Conservation (phyloP, 495 filamentous ascomycete genomes). For the Lindgomyces ingoldianus region DNA sequence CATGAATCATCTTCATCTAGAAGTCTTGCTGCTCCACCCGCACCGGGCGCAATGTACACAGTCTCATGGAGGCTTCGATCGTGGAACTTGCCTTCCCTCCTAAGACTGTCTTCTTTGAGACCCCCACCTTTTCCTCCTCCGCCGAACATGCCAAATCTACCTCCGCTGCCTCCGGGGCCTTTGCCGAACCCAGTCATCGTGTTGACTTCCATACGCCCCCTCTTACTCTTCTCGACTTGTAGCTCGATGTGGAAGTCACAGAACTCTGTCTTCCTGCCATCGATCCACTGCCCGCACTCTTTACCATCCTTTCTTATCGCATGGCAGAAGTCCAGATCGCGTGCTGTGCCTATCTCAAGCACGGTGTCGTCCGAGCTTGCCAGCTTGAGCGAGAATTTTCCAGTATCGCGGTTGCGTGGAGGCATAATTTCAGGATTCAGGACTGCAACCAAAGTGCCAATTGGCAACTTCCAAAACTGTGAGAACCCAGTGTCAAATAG, state of each 20-base stretch:
- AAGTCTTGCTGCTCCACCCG: conserved; percentile 59
- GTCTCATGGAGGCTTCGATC: conserved; percentile 51
- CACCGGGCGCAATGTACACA: conserved; percentile 39
- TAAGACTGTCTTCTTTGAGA: conserved; percentile 39
- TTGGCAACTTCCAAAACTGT: conserved; percentile 83
- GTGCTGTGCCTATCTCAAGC: conserved; percentile 80
- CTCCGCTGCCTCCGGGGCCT: conserved; percentile 21
- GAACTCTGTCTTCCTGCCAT: conserved; percentile 81
- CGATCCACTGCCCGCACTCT: conserved; percentile 80
- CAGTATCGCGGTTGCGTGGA: conserved; percentile 74
- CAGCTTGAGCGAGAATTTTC: conserved; percentile 79
- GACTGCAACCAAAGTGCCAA: conserved; percentile 85
- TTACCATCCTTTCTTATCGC: conserved; percentile 79
- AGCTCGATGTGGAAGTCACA: conserved; percentile 91
- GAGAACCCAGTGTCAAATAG: conserved; percentile 90
- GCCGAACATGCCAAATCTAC: conserved; percentile 41
- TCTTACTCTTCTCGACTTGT: conserved; percentile 68
- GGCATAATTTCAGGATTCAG: conserved; percentile 93
- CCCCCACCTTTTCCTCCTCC: conserved; percentile 31
- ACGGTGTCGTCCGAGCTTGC: conserved; percentile 82
- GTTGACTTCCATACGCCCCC: conserved; percentile 79
- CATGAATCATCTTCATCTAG: conserved; percentile 68
- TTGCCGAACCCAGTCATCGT: conserved; percentile 52
- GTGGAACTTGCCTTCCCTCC: conserved; percentile 55
- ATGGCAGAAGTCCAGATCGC: conserved; percentile 90